Percentiles rank a stretch among this genome's conserved stretches.
These are phyloP conservation scores for Botrytis byssoidea DNA, from an alignment of 2,329 filamentous ascomycete species.

Conservation along the genomic window DNA sequence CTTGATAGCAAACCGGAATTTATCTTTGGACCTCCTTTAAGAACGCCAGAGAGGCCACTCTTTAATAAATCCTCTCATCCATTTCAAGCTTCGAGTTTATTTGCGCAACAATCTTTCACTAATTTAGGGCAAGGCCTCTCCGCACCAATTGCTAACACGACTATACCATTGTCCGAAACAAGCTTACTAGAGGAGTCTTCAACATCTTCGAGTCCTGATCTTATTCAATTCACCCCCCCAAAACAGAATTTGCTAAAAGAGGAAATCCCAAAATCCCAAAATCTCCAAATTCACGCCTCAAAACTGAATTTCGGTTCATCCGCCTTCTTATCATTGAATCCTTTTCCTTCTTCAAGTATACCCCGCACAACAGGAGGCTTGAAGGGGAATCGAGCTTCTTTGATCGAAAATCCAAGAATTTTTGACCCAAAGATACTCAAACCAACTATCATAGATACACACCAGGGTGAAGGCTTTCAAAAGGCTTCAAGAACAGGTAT, in stretches of 20 bases:
- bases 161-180: background rate
- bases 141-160: background rate
- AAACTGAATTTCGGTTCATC: background rate
- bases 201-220: background rate
- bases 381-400: background rate
- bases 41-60: background rate
- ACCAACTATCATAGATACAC: background rate
- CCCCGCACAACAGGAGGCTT: background rate
- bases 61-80: background rate
- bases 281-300: background rate
- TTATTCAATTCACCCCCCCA: constrained; percentile 8
- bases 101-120: background rate
- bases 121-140: background rate
- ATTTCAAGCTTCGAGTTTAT: background rate
- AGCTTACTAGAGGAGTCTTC: background rate
- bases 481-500: background rate
- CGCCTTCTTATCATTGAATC: background rate
- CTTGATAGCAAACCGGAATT: background rate
- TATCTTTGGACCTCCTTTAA: background rate
- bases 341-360: background rate
- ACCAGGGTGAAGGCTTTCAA: background rate
- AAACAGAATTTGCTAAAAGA: background rate
- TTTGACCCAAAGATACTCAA: background rate
- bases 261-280: background rate
- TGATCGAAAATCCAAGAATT: background rate